Evolutionary conservation across 371 early-diverging fungal species (phyloP).

Genomic region (Mucor racemosus): DNA sequence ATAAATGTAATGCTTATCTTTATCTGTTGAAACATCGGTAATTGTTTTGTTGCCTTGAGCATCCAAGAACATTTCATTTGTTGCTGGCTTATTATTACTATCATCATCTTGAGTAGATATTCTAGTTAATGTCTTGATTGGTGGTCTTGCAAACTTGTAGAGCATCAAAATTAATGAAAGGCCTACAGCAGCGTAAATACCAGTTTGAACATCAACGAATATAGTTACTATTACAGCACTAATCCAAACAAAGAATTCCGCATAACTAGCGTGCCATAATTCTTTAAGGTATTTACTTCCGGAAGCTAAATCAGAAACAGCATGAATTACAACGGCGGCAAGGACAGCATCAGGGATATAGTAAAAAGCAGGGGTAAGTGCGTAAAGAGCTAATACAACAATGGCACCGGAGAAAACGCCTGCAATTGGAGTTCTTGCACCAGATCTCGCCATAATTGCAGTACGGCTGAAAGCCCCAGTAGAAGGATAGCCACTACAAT

Average conservation of each 20-base stretch:
- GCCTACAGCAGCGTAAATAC: conserved; percentile 63
- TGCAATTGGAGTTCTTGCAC: conserved; percentile 82
- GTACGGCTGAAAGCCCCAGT: conserved; percentile 93
- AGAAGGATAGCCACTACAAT: conserved; percentile 73
- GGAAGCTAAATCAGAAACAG: conserved; percentile 63
- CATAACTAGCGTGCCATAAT: conserved; percentile 44
- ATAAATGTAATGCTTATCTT: conserved; percentile 16
- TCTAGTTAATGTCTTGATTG: conserved; percentile 31
- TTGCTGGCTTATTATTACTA: neutral
- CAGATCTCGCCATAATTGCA: conserved; percentile 80
- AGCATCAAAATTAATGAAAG: conserved; percentile 65
- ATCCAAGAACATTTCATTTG: conserved; percentile 34
- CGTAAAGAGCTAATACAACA: conserved; percentile 77
- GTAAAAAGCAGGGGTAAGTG: conserved; percentile 82
- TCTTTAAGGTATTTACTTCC: conserved; percentile 34
- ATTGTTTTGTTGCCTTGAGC: conserved; percentile 43
- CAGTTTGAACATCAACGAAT: conserved; percentile 66
- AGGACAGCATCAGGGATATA: conserved; percentile 83
- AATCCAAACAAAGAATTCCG: conserved; percentile 58
- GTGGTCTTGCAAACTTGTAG: conserved; percentile 65
- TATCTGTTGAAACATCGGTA: conserved; percentile 11
- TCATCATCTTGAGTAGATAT: conserved; percentile 7
- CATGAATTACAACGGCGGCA: conserved; percentile 80
- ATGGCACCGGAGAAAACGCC: conserved; percentile 76
- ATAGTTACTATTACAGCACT: conserved; percentile 65